Evolutionary conservation across 192 early-diverging fungal genomes (phyloP).

Genomic region (Mortierella antarctica): DNA sequence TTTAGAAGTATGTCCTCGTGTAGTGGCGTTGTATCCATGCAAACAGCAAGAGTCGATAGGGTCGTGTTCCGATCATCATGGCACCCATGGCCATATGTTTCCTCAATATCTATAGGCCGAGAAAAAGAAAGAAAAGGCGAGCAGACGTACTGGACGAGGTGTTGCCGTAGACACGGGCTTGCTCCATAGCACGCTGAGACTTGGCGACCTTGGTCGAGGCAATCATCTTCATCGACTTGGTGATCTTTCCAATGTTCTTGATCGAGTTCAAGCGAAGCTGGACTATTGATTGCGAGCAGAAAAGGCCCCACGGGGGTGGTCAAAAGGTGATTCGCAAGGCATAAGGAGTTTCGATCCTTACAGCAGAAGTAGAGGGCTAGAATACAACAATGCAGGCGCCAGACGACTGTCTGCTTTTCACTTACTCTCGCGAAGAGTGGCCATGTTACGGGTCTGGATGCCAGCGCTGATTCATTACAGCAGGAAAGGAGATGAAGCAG

Average conservation of each 20-base stretch:
- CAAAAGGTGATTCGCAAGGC: neutral
- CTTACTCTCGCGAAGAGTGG: slow-evolving; percentile 92
- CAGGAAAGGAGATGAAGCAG: neutral
- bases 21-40: no score
- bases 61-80: no score
- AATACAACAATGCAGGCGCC: neutral
- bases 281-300: slow-evolving; percentile 64
- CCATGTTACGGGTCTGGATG: slow-evolving; percentile 91
- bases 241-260: slow-evolving; percentile 99
- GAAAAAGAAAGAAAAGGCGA: neutral
- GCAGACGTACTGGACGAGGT: slow-evolving; percentile 68
- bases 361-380: neutral
- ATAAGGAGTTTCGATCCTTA: neutral
- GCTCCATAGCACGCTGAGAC: slow-evolving; percentile 91
- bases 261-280: slow-evolving; percentile 95
- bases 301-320: neutral
- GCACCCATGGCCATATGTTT: no score
- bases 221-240: slow-evolving; percentile 99
- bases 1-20: neutral
- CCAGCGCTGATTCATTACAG: slow-evolving; percentile 58
- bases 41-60: no score
- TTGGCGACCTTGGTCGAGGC: slow-evolving; percentile 97
- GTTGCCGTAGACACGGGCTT: slow-evolving; percentile 80
- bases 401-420: slow-evolving; percentile 1
- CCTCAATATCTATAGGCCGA: neutral